Evolutionary conservation across 2,329 filamentous ascomycete species (phyloP), one percentile per base, ranked within the genome.

Genomic region (Fusarium aywerte): DNA sequence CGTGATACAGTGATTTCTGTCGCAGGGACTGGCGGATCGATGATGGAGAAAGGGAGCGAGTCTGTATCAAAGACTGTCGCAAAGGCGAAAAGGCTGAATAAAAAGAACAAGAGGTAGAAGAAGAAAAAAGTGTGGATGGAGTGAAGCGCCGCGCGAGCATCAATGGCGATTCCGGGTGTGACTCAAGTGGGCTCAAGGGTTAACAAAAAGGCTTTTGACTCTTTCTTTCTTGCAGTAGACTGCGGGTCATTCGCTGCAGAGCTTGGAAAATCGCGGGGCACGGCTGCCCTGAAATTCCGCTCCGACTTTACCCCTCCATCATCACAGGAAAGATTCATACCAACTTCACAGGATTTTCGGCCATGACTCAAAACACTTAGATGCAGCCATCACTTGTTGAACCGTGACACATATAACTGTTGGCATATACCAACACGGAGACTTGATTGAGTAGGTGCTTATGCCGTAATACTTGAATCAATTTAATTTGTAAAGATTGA

Each of bases 121-220:
- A 73, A 68, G 64, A 67, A 59, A 62, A 68, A 62, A 65, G 55
- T 27, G 59, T 60, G 51, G 69, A 72, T 59, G 67, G 56, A 67
- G 67, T 52, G 57, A 72, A 63, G 50, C 72, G 70, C 67, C 70
- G 72, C 57, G 71, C 64, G 64, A 74, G 70, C 72, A 74, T 74
- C 68, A 58, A 65, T 69, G 52, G 59, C 61, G 62, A 68, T 59
- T 71, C 62, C 21, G 58, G 42, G 55, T 71, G 70, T 74, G 72
- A 73, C 66, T 74, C 72, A 74, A 72, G 70, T 73, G 71, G 71
- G 71, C 69, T 70, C 61, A 42, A 67, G 66, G 57, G 53, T 62
- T 58, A 63, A 62, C 58, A 68, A 69, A 73, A 73, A 65, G 31
- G 69, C 67, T 65, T 72, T 69, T 66, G 55, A 65, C 56, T 61